A percentile compares a stretch with the other conserved stretches of the same genome.
Conservation (phyloP, 495 filamentous ascomycete species). For the Aspergillus wentii region DNA sequence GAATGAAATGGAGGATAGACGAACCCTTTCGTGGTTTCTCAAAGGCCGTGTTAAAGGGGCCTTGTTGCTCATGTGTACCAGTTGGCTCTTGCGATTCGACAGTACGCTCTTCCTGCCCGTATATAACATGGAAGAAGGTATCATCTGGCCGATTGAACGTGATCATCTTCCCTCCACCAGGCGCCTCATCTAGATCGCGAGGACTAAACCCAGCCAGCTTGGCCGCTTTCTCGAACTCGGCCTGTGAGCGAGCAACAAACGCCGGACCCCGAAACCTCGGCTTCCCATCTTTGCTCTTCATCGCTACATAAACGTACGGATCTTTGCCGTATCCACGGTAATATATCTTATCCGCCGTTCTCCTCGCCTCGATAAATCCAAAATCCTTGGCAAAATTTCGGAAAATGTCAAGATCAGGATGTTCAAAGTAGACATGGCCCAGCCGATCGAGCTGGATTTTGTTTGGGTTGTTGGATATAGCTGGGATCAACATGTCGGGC, state of each 20-base stretch:
- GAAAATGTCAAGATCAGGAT: slow-evolving; percentile 43
- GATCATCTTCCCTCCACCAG: slow-evolving; percentile 20
- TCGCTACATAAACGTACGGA: slow-evolving; percentile 48
- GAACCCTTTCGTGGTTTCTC: slow-evolving; percentile 14
- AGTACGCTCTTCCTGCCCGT: slow-evolving; percentile 15
- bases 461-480: slow-evolving; percentile 6
- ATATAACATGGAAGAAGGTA: slow-evolving; percentile 18
- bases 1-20: too few relatives aligned
- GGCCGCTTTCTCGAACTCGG: slow-evolving; percentile 37
- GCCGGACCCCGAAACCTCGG: slow-evolving; percentile 46
- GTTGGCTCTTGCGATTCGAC: slow-evolving; percentile 1
- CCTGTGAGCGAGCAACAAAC: slow-evolving; percentile 49
- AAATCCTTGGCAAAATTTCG: slow-evolving; percentile 49
- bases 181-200: slow-evolving; percentile 16
- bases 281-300: slow-evolving; percentile 27
- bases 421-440: slow-evolving; percentile 54
- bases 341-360: slow-evolving; percentile 44
- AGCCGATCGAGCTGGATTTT: slow-evolving; percentile 48
- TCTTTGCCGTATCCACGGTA: slow-evolving; percentile 53
- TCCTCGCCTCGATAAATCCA: slow-evolving; percentile 43
- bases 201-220: slow-evolving; percentile 11
- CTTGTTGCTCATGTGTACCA: slow-evolving; percentile 7
- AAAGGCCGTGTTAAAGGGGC: slow-evolving; percentile 12
- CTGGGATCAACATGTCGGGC: slow-evolving; percentile 5
- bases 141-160: slow-evolving; percentile 20